Conservation (phyloP, 2,329 filamentous ascomycete species). For the Botryotinia narcissicola region DNA sequence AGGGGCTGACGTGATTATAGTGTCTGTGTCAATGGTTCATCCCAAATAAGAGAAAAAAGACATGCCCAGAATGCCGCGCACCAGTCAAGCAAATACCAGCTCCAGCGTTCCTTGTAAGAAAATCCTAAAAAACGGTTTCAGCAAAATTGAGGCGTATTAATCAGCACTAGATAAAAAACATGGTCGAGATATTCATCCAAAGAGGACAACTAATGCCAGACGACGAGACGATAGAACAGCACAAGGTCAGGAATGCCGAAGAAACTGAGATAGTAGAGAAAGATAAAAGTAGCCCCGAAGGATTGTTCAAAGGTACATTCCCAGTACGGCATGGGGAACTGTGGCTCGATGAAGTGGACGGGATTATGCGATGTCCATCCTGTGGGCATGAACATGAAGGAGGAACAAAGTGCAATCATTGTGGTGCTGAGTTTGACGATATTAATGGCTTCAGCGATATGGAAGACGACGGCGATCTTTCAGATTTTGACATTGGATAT, state of each 20-base stretch:
- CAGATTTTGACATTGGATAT: constrained; percentile 34
- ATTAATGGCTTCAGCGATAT: constrained; percentile 25
- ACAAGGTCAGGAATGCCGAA: constrained; percentile 54
- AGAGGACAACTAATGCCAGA: constrained; percentile 59
- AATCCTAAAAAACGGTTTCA: neutral
- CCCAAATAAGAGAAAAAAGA: constrained; percentile 53
- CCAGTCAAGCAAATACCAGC: constrained; percentile 57
- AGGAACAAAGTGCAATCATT: constrained; percentile 51
- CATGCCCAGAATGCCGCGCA: constrained; percentile 66
- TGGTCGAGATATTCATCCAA: constrained; percentile 61
- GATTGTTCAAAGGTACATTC: constrained; percentile 59
- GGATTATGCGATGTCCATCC: constrained; percentile 58
- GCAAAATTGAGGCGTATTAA: constrained; percentile 13
- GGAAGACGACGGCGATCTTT: constrained; percentile 11
- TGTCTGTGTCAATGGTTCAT: constrained; percentile 41
- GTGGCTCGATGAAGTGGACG: constrained; percentile 56
- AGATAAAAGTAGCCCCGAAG: constrained; percentile 55
- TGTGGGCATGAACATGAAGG: constrained; percentile 65
- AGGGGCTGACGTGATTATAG: constrained; percentile 28
- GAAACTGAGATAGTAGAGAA: constrained; percentile 58
- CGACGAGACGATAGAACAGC: constrained; percentile 62
- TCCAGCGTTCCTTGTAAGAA: constrained; percentile 59
- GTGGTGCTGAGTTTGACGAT: constrained; percentile 40
- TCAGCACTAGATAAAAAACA: constrained; percentile 54
- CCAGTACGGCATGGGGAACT: constrained; percentile 22